A percentile compares a stretch with the other conserved stretches of the same genome.
These are phyloP conservation scores for Hanseniaspora uvarum DNA, from an alignment of 1,139 yeast genomes.

Conservation along the genomic window DNA sequence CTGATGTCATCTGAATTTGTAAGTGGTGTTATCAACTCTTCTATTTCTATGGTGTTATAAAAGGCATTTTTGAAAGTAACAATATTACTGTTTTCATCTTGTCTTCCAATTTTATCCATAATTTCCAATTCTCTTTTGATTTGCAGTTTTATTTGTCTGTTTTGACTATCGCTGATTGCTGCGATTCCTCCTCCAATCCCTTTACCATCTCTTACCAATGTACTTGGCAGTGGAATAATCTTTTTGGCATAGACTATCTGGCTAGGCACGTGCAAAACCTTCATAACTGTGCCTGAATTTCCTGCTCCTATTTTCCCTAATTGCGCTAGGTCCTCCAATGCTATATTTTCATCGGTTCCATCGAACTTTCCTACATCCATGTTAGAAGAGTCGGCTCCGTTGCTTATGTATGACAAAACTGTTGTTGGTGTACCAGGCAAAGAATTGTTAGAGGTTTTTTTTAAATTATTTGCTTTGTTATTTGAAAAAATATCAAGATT, in stretches of 20 bases:
- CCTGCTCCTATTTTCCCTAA: slow-evolving; percentile 81
- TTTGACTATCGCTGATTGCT: slow-evolving; percentile 47
- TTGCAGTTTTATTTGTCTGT: slow-evolving; percentile 66
- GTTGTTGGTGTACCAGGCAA: slow-evolving; percentile 12
- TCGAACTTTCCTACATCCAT: neutral
- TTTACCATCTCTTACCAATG: slow-evolving; percentile 1
- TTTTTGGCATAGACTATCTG: slow-evolving; percentile 86
- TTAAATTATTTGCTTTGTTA: neutral
- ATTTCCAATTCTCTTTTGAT: slow-evolving; percentile 80
- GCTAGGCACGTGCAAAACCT: slow-evolving; percentile 79
- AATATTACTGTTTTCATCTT: slow-evolving; percentile 47
- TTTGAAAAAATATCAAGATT: slow-evolving; percentile 5
- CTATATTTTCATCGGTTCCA: slow-evolving; percentile 15
- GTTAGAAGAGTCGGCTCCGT: slow-evolving; percentile 1
- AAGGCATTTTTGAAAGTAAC: slow-evolving; percentile 88
- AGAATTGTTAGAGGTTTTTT: neutral
- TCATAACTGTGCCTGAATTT: slow-evolving; percentile 84
- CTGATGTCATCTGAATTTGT: neutral
- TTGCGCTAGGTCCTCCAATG: slow-evolving; percentile 52
- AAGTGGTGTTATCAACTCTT: neutral
- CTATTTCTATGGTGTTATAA: slow-evolving; percentile 25
- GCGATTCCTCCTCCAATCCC: neutral
- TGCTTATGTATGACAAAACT: neutral
- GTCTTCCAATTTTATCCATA: slow-evolving; percentile 75
- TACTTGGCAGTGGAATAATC: slow-evolving; percentile 50